Percentiles rank a stretch among this genome's conserved stretches.
Evolutionary conservation across 2,329 filamentous ascomycete genomes (phyloP).

Genomic region (Ophiosphaerella herpotricha): DNA sequence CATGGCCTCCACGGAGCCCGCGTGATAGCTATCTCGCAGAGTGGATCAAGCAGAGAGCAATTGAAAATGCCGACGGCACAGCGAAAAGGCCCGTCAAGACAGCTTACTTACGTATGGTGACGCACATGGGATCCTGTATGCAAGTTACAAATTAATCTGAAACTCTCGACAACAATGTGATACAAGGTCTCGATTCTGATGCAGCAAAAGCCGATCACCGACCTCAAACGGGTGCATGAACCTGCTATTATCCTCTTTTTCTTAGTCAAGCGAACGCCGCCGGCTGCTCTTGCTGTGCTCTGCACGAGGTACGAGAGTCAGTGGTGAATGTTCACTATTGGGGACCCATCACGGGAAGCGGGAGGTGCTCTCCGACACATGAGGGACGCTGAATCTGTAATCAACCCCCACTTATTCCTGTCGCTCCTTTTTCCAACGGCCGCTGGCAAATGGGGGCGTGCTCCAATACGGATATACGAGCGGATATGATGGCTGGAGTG

Average conservation of each 20-base stretch:
- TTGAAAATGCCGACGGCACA: constrained; percentile 21
- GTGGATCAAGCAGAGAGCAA: not conserved
- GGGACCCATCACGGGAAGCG: no score
- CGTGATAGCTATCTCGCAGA: constrained; percentile 2
- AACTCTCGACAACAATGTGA: constrained; percentile 40
- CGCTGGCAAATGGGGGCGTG: not conserved
- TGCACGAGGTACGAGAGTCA: not conserved
- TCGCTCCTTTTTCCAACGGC: not conserved
- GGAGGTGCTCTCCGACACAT: no score
- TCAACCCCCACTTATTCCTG: no score
- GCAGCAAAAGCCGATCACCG: constrained; percentile 39
- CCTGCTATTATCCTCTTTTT: constrained; percentile 6
- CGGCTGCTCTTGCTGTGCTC: not conserved
- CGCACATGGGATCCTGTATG: constrained; percentile 15
- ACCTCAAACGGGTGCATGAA: constrained; percentile 30
- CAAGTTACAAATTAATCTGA: constrained; percentile 38
- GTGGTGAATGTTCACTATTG: not conserved
- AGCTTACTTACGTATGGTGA: not conserved
- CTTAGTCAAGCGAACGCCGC: not conserved
- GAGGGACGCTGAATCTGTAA: no score
- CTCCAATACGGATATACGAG: not conserved
- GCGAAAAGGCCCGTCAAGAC: constrained; percentile 17
- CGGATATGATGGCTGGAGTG: not conserved
- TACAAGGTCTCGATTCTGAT: constrained; percentile 39
- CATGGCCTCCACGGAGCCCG: no score